Evolutionary conservation across 257 asterid species (phyloP).

Genomic region (Capsicum rhomboideum): DNA sequence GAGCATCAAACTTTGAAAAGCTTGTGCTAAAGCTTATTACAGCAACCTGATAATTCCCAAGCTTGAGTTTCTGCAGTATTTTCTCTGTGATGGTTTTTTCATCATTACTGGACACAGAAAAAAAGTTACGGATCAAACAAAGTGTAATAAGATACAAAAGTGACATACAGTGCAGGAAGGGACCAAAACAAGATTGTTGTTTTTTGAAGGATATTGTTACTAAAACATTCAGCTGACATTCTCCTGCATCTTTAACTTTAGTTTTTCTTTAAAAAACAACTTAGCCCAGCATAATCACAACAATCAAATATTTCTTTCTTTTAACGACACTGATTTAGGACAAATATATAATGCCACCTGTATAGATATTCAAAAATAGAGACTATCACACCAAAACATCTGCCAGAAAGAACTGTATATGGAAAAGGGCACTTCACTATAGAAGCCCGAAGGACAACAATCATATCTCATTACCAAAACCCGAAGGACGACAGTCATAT

Average conservation of each 20-base stretch:
- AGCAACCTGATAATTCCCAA: slow-evolving; percentile 89
- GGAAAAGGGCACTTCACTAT: not conserved
- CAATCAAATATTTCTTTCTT: not conserved
- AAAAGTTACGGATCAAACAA: not conserved
- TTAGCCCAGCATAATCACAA: not conserved
- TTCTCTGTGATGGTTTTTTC: slow-evolving; percentile 75
- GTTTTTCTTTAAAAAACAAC: not conserved
- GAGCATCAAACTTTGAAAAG: not conserved
- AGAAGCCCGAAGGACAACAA: not conserved
- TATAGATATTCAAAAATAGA: not conserved
- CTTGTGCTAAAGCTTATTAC: slow-evolving; percentile 6
- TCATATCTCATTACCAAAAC: not conserved
- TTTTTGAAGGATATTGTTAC: not conserved
- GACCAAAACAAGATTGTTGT: not conserved
- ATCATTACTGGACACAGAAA: slow-evolving; percentile 61
- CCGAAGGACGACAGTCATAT: too few species aligned
- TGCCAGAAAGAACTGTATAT: not conserved
- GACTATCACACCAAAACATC: not conserved
- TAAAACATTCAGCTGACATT: not conserved
- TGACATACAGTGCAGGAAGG: not conserved
- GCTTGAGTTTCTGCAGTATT: slow-evolving; percentile 72
- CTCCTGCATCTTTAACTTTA: not conserved
- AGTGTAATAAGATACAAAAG: not conserved
- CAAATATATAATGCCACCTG: not conserved
- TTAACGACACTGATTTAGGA: not conserved